Conservation (phyloP, 2,329 filamentous ascomycete species). For the Pseudocercospora crystallina region DNA sequence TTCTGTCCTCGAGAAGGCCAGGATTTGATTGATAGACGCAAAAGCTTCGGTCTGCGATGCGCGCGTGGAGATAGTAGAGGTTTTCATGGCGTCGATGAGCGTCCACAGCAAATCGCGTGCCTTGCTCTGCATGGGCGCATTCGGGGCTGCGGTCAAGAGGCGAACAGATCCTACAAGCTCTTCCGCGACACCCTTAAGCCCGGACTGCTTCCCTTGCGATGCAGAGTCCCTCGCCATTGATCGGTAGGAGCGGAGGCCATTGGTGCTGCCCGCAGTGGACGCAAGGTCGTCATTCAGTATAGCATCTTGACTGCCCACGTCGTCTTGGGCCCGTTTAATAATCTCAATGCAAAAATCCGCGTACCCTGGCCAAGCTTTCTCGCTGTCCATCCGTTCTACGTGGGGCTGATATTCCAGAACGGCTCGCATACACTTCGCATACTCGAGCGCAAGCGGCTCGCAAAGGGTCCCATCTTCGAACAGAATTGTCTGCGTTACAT, state of each 20-base stretch:
- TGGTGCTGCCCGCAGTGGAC: slow-evolving; percentile 14
- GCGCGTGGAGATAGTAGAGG: slow-evolving; percentile 19
- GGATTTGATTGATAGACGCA: slow-evolving; percentile 69
- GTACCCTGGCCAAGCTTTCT: slow-evolving; percentile 61
- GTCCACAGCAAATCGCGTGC: slow-evolving; percentile 19
- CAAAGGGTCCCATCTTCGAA: slow-evolving; percentile 64
- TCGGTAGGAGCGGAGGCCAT: slow-evolving; percentile 26
- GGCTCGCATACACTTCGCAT: slow-evolving; percentile 71
- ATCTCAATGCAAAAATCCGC: slow-evolving; percentile 69
- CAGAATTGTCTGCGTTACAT: slow-evolving; percentile 67
- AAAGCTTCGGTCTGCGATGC: slow-evolving; percentile 70
- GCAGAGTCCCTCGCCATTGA: slow-evolving; percentile 24
- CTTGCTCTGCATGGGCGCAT: slow-evolving; percentile 27
- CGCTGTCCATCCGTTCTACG: slow-evolving; percentile 55
- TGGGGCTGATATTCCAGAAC: slow-evolving; percentile 73
- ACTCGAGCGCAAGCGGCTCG: slow-evolving; percentile 70
- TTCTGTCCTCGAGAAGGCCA: slow-evolving; percentile 67
- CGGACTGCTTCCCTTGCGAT: slow-evolving; percentile 25
- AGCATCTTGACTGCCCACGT: slow-evolving; percentile 23
- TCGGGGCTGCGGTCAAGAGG: slow-evolving; percentile 32
- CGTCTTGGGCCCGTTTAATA: slow-evolving; percentile 43
- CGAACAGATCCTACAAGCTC: slow-evolving; percentile 33
- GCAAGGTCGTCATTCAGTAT: slow-evolving; percentile 4
- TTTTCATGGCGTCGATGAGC: slow-evolving; percentile 54
- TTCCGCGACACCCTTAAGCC: slow-evolving; percentile 28